Base-by-base conservation (phyloP, 345 rosid genomes). In the Microcos paniculata region DNA sequence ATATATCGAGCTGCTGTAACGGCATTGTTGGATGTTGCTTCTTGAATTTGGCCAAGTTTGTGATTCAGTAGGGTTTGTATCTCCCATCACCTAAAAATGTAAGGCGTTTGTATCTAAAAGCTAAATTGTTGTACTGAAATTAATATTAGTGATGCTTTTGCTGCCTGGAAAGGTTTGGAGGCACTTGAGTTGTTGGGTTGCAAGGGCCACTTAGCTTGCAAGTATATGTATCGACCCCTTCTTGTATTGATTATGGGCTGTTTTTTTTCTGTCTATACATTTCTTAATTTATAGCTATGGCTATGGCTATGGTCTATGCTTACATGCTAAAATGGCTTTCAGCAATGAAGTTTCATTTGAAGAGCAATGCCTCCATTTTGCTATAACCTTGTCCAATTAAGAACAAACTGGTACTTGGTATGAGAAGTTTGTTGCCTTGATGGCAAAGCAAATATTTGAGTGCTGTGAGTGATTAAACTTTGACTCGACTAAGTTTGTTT, bases 81-180 rank as follows among this genome's bases (percentile, higher is more conserved):
- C 61, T 23, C 15, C 4, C 68, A 62, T 9, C 16, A 35, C 24
- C 48, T n/a, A 33, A 2, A 59, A 14, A 26, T 28, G 28, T 35
- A 58, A 26, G 35, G 75, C 57, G 24, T 46, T 77, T 76, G 80
- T 67, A 62, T 62, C 71, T 49, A 74, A 73, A n/a, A 71, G 58
- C 76, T 73, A 69, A 66, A 78, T 73, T 73, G 79, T 45, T 81
- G 84, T 83, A 70, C 76, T 77, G 64, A 74, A 71, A 18, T 66
- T 51, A 68, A 58, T 66, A 68, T 58, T 63, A 45, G 15, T 43
- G 13, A 19, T 56, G 77, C 74, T 59, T 55, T 71, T 67, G 76
- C 76, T 67, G 76, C 76, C 79, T 77, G 62, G 79, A 77, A 79
- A 70, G 58, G 70, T 84, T 79, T 58, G 62, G 48, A 59, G 71